Evolutionary conservation across 2,329 filamentous ascomycete genomes (phyloP), one percentile per base, ranked within the genome.

Genomic region (Pyricularia sp.): DNA sequence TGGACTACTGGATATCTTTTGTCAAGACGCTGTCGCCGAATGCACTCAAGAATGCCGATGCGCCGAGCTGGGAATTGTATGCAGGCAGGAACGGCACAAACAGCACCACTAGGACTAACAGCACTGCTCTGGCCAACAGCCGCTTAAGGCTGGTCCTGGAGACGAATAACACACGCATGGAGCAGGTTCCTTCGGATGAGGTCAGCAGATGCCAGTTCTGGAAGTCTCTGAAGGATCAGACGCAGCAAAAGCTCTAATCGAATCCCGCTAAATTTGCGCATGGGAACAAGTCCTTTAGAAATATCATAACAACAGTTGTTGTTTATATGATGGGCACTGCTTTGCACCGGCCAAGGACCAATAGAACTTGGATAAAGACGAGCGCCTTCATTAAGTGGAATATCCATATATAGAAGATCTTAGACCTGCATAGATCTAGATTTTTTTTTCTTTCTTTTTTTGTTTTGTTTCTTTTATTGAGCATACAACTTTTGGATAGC

Each of bases 1-100:
- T 81, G 78, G 73, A 73, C 62, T 83, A 83, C 69, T 82, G 76
- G 71, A 73, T 81, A 60, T 80, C 78, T 22, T 84, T 84, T 67
- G 78, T 81, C 24, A 72, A 74, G 28, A 69, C 70, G 12, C 71
- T 81, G 40, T 73, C 82, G 66, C 81, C 81, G 0, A 82, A 81
- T 65, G 55, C 67, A 9, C 66, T 75, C 59, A 71, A 73, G 63
- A 67, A 71, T 24, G 31, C 65, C 0, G 73, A 69, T 1, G 72
- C 78, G 3, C 79, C 79, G 2, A 68, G 63, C 3, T 83, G 81
- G 81, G 71, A 70, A 60, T 62, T 68, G 0, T 82, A 79, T 76
- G 73, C 59, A 5, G 79, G 76, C 12, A 55, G 78, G 68, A 68
- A 55, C 64, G 68, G 5, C 19, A 31, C 60, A 16, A 35, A 26